Base-by-base conservation (phyloP, 768 basidiomycete genomes). In the Gloeopeniophorella convolvens region DNA sequence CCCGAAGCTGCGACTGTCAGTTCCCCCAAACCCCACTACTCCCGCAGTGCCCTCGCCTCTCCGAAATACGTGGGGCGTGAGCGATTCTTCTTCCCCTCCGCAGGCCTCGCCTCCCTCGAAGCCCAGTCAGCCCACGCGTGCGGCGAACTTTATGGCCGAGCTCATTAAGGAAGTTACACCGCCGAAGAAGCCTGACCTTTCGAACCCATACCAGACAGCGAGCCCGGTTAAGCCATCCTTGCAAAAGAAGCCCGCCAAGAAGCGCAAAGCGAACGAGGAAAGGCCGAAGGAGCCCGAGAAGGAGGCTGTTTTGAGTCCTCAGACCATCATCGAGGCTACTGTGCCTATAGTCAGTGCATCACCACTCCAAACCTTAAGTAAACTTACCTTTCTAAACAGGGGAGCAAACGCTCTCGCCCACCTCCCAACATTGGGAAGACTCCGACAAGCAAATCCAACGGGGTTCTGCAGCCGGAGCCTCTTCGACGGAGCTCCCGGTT, bases 141-240 rank as follows among this genome's bases (percentile, higher is more conserved):
- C 84, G 5, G 86, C 85, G 10, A 77, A 70, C 60, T 78, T 80
- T 45, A 80, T 87, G 76, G 72, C 80, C 1, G 79, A 80, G 45
- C 70, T 89, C 45, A 80, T 87, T 56, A 82, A 84, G 63, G 82
- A 83, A 56, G 79, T 76, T 7, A 82, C 83, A 0, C 82, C 83
- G 0, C 72, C 60, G 12, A 80, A 76, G 64, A 79, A 71, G 50
- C 73, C 77, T 18, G 86, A 85, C 58, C 73, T 88, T 35, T 78
- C 77, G 44, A 90, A 90, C 62, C 88, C 88, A 0, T 89, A 90
- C 60, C 83, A 89, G 63, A 74, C 76, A 16, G 79, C 81, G 13
- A 85, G 78, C 58, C 85, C 85, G 32, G 76, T 85, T n/a, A 75
- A 72, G 55, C 66, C 73, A 5, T 48, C 49, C 7, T 2, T 42